A percentile compares a stretch with the other conserved stretches of the same genome.
phyloP scores from a whole-genome alignment of 768 basidiomycete species.

The Kwoniella sp. region DNA sequence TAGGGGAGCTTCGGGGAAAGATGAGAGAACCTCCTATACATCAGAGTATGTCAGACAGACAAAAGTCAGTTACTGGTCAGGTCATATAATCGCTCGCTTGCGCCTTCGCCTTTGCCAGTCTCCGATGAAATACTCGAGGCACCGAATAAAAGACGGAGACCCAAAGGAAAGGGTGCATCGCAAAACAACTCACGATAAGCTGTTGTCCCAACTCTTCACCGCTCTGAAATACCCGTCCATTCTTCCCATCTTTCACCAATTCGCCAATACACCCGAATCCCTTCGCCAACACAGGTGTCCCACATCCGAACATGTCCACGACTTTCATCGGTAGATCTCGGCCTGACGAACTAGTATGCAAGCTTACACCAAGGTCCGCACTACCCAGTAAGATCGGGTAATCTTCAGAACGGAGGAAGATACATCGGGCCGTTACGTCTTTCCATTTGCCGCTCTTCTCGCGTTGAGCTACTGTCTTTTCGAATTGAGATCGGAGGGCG shows the following conservation, averaged over 20 bases:
- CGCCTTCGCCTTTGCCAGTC: too few relatives aligned
- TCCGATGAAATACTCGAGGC: too few relatives aligned
- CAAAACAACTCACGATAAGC: conserved; percentile 56
- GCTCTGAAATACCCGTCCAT: conserved; percentile 76
- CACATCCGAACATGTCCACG: conserved; percentile 98
- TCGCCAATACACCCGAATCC: conserved; percentile 82
- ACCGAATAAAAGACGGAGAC: too few relatives aligned
- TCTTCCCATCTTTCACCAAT: conserved; percentile 78
- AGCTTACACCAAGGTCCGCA: conserved; percentile 84
- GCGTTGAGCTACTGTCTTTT: conserved; percentile 65
- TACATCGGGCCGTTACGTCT: conserved; percentile 54
- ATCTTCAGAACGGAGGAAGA: conserved; percentile 87
- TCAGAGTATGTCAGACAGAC: conserved; percentile 24
- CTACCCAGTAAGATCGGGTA: conserved; percentile 87
- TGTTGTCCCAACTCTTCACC: conserved; percentile 71
- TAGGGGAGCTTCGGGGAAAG: conserved; percentile 11
- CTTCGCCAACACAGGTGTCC: conserved; percentile 87
- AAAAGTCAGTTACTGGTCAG: neutral
- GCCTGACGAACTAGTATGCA: conserved; percentile 87
- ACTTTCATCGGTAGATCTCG: conserved; percentile 98
- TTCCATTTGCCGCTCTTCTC: conserved; percentile 67
- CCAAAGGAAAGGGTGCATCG: too few relatives aligned
- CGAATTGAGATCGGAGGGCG: conserved; percentile 71
- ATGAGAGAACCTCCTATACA: conserved; percentile 62
- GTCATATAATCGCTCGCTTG: too few relatives aligned